Base-by-base conservation (phyloP, 1,139 yeast species). In the Sugiyamaella xylanicola region DNA sequence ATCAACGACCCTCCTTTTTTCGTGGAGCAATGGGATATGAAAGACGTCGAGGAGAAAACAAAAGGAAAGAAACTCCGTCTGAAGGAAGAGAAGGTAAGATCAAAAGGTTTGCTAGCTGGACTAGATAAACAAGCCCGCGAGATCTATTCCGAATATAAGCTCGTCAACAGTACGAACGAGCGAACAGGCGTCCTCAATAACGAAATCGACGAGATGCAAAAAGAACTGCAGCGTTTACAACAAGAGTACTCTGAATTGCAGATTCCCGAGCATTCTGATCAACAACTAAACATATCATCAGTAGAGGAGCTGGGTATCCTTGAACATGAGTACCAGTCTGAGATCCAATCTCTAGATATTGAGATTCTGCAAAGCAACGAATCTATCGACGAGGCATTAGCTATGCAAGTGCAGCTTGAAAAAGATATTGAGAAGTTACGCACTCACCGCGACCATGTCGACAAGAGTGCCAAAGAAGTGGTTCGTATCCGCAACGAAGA, bases 281-380 rank as follows among this genome's bases (percentile, higher is more conserved):
- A 65, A 5, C 69, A 69, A 17, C 60, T 68, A 39, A 61, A 63
- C 44, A 19, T 50, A 3, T 15, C 44, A n/a, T 63, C 72, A 41
- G 63, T 65, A 13, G 60, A 56, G n/a, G 66, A 66, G 39, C 54
- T 70, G 44, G 41, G 42, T 13, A 57, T 56, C 25, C 58, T 68
- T 21, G 60, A 56, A 36, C 35, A 22, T 19, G 36, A 44, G 4
- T 55, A 51, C 32, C 7, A 59, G 13, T 50, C 41, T 4, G 56
- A 55, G 16, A 53, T 61, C 29, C 45, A 43, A 54, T 46, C 21
- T n/a, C 83, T 81, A 59, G 83, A 86, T 84, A 75, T 90, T 65
- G 75, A 74, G 53, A 48, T 56, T 7, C 43, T 21, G 2, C 25
- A 45, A 17, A 20, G 29, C 4, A 35, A 29, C n/a, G 37, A 41